These are phyloP conservation scores for Xylaria polymorpha DNA, from an alignment of 2,329 filamentous ascomycete species.

Conservation along the genomic window DNA sequence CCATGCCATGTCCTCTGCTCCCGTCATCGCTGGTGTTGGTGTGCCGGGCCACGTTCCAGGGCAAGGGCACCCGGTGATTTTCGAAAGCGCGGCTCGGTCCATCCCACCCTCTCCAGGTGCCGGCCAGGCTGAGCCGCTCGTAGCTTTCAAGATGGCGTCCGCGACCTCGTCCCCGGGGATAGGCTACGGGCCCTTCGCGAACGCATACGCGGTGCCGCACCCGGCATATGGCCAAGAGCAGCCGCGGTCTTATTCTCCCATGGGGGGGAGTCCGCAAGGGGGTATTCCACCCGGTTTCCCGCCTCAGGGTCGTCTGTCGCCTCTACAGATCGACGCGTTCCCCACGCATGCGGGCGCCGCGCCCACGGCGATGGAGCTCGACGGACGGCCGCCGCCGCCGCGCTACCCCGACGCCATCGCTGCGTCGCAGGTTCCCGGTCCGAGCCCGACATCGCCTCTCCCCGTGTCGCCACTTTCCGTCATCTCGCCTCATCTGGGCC, in stretches of 20 bases:
- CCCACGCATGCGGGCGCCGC: background rate
- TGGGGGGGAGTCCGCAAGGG: background rate
- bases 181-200: background rate
- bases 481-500: background rate
- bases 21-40: background rate
- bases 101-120: background rate
- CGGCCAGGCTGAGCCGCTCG: conserved; percentile 4
- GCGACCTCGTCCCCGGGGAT: conserved; percentile 3
- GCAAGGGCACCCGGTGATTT: background rate
- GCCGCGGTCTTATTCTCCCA: conserved; percentile 1
- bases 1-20: background rate
- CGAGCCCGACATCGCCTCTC: conserved; percentile 25
- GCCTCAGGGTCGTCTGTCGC: background rate
- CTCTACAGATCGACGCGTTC: conserved; percentile 7
- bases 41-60: background rate
- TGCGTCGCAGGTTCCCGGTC: background rate
- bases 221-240: background rate
- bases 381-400: conserved; percentile 28
- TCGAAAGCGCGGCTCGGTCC: conserved; percentile 6
- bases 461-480: conserved; percentile 32
- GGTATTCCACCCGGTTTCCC: background rate
- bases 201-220: conserved; percentile 11
- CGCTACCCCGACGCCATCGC: conserved; percentile 30
- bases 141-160: background rate
- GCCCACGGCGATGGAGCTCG: conserved; percentile 16